These are phyloP conservation scores for Oryza australiensis DNA, from an alignment of 176 grass and related monocot genomes.

Conservation along the genomic window DNA sequence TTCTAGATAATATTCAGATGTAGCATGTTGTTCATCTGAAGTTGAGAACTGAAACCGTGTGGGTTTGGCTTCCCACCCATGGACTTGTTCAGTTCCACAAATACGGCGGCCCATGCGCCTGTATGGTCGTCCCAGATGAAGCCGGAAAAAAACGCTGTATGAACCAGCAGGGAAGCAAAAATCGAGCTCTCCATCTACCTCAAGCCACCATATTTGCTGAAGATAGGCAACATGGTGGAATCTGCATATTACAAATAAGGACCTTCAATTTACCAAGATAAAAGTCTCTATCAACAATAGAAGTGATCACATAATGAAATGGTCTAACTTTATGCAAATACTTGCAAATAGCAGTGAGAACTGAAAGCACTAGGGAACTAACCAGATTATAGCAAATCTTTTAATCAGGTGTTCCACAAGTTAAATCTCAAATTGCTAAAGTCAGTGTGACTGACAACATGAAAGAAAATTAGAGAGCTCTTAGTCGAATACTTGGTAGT, in stretches of 20 bases:
- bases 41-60: conserved; percentile 79
- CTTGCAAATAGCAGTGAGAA: background rate
- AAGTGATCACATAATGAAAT: background rate
- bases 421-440: conserved; percentile 15
- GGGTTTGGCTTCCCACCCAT: conserved; percentile 86
- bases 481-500: conserved; percentile 14
- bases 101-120: conserved; percentile 71
- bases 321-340: background rate
- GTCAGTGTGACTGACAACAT: background rate
- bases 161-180: conserved; percentile 85
- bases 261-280: conserved; percentile 22
- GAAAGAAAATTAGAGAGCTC: conserved; percentile 15
- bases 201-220: conserved; percentile 98
- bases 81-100: conserved; percentile 73
- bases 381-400: conserved; percentile 4
- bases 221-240: conserved; percentile 88
- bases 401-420: conserved; percentile 18
- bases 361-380: conserved; percentile 5
- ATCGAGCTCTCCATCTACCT: conserved; percentile 78
- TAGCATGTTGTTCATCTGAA: conserved; percentile 65
- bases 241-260: conserved; percentile 52
- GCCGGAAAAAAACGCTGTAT: conserved; percentile 80
- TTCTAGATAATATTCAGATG: conserved; percentile 68
- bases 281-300: background rate
- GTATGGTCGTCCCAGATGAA: conserved; percentile 73